Percentiles rank a stretch among this genome's conserved stretches.
Evolutionary conservation across 306 rosid species (phyloP).

Genomic region (Corylus heterophylla): DNA sequence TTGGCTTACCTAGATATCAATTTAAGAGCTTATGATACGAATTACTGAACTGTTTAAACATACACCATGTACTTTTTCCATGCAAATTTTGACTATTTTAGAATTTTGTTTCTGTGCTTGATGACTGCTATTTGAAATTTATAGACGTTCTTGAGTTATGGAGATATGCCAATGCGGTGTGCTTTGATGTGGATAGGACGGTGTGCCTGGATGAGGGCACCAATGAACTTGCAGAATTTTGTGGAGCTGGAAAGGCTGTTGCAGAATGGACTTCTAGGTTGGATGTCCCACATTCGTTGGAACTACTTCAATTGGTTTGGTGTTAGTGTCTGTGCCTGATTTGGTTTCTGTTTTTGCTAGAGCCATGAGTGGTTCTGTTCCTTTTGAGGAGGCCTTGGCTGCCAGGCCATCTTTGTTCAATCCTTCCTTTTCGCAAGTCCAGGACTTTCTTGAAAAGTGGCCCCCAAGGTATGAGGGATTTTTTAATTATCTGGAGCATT

Average conservation of each 20-base stretch:
- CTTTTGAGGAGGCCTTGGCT: constrained; percentile 94
- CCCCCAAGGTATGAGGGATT: constrained; percentile 66
- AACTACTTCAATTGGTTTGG: constrained; percentile 1
- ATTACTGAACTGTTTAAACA: not conserved
- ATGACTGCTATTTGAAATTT: constrained; percentile 6
- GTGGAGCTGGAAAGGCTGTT: constrained; percentile 96
- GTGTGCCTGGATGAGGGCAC: constrained; percentile 92
- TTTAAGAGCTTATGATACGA: not conserved
- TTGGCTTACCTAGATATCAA: not conserved
- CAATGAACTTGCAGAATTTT: constrained; percentile 87
- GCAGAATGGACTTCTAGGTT: constrained; percentile 97
- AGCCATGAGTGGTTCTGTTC: constrained; percentile 98
- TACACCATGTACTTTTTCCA: not conserved
- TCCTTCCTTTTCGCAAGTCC: constrained; percentile 75
- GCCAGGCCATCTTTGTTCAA: constrained; percentile 82
- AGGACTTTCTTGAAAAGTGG: constrained; percentile 72
- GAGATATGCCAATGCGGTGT: constrained; percentile 60
- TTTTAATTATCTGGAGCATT: not conserved
- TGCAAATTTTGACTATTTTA: not conserved
- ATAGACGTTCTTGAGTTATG: constrained; percentile 59
- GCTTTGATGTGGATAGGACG: constrained; percentile 59
- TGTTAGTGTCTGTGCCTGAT: constrained; percentile 29
- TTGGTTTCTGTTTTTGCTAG: constrained; percentile 39
- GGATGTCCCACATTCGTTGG: constrained; percentile 4
- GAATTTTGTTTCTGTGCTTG: constrained; percentile 1